Evolutionary conservation across 2,329 filamentous ascomycete species (phyloP), one percentile per base, ranked within the genome.

Genomic region (Nothopassalora personata): DNA sequence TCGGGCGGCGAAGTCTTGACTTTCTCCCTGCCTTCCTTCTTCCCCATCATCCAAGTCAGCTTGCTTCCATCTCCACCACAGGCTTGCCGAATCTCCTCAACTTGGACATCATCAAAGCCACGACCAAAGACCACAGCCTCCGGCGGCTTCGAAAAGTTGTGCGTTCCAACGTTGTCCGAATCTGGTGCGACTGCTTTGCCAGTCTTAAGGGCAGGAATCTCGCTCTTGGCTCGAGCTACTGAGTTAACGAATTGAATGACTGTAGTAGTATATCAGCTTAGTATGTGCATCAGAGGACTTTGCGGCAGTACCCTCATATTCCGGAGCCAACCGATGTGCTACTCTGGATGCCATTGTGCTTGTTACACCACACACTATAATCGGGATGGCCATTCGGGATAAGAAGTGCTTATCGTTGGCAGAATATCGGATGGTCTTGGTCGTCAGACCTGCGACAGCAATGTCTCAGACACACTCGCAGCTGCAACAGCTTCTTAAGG

Each of bases 211-310:
- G 54, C 19, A 18, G 54, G 19, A 15, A 62, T 62, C 31, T 62
- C 60, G 19, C 34, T 45, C 53, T 59, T 59, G n/a, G 57, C 57
- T 30, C 57, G 54, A n/a, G 47, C 30, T 28, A 59, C 45, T 7
- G 60, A 59, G 30, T 50, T 59, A 27, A 59, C 57, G 54, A 62
- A 59, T 33, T 57, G 60, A 15, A 61, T 59, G 45, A 58, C 60
- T 59, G 47, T 5, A 36, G 47, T 5, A 36, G 18, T n/a, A 19
- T 10, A n/a, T 23, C 3, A 53, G n/a, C 31, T 53, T 36, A 52
- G 49, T 52, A 10, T 52, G 10, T 9, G 49, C 15, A 18, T 34
- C 11, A 13, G 8, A 10, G 36, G 4, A 15, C 8, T 8, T 49
- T 18, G 6, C 27, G 31, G n/a, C 10, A 45, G 23, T 52, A 34